Base-by-base conservation (phyloP, 495 filamentous ascomycete genomes). In the Clavariopsis aquatica region DNA sequence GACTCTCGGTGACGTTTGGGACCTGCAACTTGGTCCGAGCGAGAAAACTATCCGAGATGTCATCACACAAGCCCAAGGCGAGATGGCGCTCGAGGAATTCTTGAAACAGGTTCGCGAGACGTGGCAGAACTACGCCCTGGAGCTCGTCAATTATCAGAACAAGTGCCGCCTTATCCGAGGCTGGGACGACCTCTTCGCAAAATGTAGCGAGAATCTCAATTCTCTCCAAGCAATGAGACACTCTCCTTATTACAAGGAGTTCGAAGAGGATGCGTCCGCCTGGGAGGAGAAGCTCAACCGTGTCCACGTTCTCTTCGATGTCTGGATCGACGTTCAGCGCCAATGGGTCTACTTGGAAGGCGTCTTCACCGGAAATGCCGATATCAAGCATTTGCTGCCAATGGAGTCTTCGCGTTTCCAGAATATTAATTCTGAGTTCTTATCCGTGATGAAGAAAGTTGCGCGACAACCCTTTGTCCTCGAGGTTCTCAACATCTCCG, bases 331-430 rank as follows among this genome's bases (percentile, higher is more conserved):
- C 78, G 95, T 99, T 26, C 94, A 99, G 76, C 86, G 94, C 60
- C 94, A 99, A 79, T 99, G 94, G 94, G 93, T 98, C 3, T 99
- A 99, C 71, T 83, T 99, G 23, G 95, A 99, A 77, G 94, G 94
- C 57, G 95, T 99, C 43, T 99, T 99, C 73, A 94, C 92, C 5
- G 94, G 94, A 57, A 99, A 98, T 76, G 93, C 91, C 10, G 94
- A 99, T 73, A 99, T 99, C 79, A 99, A 96, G 76, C 95, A 98
- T 76, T 82, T 99, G 49, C 85, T 99, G 31, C 95, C 95, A 5
- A 88, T 96, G 68, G 94, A 99, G 71, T 97, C 94, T 0, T 90
- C 90, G 13, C 86, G 95, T 52, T 99, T 99, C 77, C 90, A 96
- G 70, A 97, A 97, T 76, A 99, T 99, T 80, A 97, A 99, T 76